A percentile compares a stretch with the other conserved stretches of the same genome.
Evolutionary conservation across 345 rosid genomes (phyloP).

Genomic region (Eucalyptus pauciflora): DNA sequence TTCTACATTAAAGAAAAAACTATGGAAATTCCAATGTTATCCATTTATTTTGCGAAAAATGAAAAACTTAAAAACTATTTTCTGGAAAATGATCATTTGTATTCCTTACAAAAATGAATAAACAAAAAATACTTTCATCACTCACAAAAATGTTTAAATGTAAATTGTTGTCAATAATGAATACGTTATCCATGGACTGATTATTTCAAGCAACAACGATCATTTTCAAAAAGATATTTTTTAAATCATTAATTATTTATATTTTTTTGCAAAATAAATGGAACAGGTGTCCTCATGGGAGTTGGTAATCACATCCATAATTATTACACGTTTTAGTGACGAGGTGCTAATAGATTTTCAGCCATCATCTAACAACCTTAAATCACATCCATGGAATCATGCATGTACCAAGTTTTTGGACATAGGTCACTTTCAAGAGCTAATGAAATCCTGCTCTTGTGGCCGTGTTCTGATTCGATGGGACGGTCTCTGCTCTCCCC

Average conservation of each 20-base stretch:
- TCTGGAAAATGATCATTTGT: neutral
- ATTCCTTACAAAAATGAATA: neutral
- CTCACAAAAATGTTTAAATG: neutral
- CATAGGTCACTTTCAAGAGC: neutral
- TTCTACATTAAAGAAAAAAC: neutral
- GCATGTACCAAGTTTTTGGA: neutral
- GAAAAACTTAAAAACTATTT: neutral
- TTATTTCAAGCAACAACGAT: neutral
- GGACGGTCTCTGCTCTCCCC: neutral
- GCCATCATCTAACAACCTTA: neutral
- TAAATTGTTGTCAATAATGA: neutral
- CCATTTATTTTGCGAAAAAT: neutral
- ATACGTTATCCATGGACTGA: neutral
- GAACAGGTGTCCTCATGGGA: neutral
- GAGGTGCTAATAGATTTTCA: neutral
- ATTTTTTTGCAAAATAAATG: neutral
- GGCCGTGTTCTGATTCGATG: neutral
- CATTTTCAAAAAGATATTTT: neutral
- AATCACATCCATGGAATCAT: neutral
- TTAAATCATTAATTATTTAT: neutral
- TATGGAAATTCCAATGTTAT: neutral
- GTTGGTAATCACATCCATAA: neutral
- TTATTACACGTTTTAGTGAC: neutral
- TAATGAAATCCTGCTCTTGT: neutral
- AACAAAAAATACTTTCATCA: neutral